Conservation (phyloP, 2,329 filamentous ascomycete species). For the Ophiognomonia clavigignenti-juglandacearum region DNA sequence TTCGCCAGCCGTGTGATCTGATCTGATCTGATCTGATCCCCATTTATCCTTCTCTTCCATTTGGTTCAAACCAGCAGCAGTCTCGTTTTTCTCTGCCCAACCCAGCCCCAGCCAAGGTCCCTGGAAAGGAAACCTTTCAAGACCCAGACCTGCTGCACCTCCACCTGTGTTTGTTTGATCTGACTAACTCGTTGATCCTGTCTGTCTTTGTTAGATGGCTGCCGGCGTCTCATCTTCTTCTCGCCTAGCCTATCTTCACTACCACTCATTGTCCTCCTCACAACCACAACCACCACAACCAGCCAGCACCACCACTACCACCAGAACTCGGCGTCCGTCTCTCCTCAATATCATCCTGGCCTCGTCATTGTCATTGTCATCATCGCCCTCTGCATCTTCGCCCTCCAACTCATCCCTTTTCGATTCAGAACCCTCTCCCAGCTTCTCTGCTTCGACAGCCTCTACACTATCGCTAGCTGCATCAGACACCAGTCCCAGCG, state of each 20-base stretch:
- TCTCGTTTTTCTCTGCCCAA: background rate
- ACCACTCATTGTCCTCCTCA: slow-evolving; percentile 14
- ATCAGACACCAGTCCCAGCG: slow-evolving; percentile 2
- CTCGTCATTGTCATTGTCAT: background rate
- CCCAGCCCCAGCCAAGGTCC: background rate
- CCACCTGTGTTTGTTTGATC: background rate
- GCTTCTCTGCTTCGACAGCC: background rate
- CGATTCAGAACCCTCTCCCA: slow-evolving; percentile 2
- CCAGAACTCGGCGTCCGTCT: too few relatives aligned
- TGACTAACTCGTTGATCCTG: slow-evolving; percentile 13
- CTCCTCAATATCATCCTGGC: slow-evolving; percentile 18
- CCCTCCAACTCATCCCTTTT: background rate
- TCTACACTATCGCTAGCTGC: slow-evolving; percentile 2
- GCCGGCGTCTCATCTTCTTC: slow-evolving; percentile 18
- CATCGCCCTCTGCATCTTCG: background rate
- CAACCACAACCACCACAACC: too few relatives aligned
- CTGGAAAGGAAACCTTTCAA: background rate
- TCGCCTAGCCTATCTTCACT: slow-evolving; percentile 15
- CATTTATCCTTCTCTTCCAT: slow-evolving; percentile 1
- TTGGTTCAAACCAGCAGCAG: background rate
- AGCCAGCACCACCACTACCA: too few relatives aligned
- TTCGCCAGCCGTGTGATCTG: background rate
- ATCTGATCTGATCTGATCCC: slow-evolving; percentile 2
- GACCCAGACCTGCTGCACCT: background rate
- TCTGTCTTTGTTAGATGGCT: slow-evolving; percentile 18